phyloP scores from a whole-genome alignment of 2,329 filamentous ascomycete genomes.

The Cladosporium cucumerinum region DNA sequence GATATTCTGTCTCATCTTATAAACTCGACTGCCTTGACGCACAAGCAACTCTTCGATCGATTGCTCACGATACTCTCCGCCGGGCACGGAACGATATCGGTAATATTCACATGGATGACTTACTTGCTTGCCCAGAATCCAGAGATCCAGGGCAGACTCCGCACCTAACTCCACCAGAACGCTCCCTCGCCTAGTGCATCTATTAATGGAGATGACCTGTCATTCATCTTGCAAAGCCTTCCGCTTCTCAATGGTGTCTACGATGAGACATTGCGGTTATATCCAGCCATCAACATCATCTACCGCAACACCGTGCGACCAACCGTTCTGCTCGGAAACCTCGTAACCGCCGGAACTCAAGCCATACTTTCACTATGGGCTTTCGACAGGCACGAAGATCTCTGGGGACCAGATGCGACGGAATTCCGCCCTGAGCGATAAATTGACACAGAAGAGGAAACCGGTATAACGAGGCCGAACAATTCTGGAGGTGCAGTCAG shows the following conservation, averaged over 20 bases:
- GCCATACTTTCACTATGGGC: slow-evolving; percentile 42
- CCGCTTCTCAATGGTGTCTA: slow-evolving; percentile 48
- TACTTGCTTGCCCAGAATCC: slow-evolving; percentile 65
- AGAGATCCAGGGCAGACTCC: slow-evolving; percentile 63
- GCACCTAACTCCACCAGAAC: slow-evolving; percentile 59
- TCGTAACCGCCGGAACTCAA: slow-evolving; percentile 40
- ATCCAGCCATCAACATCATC: slow-evolving; percentile 48
- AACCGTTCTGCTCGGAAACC: slow-evolving; percentile 39
- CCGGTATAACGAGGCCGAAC: slow-evolving; percentile 32
- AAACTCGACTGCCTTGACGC: slow-evolving; percentile 50
- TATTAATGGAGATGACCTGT: slow-evolving; percentile 48
- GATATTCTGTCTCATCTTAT: slow-evolving; percentile 50
- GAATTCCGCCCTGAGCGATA: slow-evolving; percentile 45
- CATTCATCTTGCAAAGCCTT: slow-evolving; percentile 42
- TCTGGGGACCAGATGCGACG: slow-evolving; percentile 44
- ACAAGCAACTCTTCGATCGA: slow-evolving; percentile 50
- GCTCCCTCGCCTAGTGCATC: slow-evolving; percentile 23
- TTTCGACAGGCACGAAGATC: slow-evolving; percentile 40
- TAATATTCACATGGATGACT: slow-evolving; percentile 67
- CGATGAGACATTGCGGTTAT: slow-evolving; percentile 46
- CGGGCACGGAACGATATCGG: slow-evolving; percentile 71
- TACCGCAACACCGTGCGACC: slow-evolving; percentile 43
- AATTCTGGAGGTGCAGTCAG: slow-evolving; percentile 36
- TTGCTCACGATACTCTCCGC: slow-evolving; percentile 54
- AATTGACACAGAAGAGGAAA: slow-evolving; percentile 36